Base-by-base conservation (phyloP, 768 basidiomycete genomes). In the Leucosporidium creatinivorum region DNA sequence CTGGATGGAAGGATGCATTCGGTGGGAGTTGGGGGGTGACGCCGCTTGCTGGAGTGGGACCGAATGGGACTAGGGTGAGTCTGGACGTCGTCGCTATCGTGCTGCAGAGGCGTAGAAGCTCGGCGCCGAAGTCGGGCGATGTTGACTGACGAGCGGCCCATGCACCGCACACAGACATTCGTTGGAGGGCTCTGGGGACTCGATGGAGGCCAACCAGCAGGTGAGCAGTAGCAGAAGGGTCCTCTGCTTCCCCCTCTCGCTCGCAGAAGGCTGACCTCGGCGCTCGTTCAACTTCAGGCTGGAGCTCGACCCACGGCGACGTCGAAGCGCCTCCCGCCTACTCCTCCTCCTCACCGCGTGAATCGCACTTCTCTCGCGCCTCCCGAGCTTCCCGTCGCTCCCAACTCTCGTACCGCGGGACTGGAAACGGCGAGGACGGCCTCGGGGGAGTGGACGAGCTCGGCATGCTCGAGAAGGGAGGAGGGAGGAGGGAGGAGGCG, bases 291-390 rank as follows among this genome's bases (percentile, higher is more conserved):
- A 63, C n/a, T n/a, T n/a, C n/a, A n/a, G 57, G 62, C 26, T 68
- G 52, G 52, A 33, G 33, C 33, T 44, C 39, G 2, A 12, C 33
- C 33, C 39, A 0, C 30, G 54, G 44, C 25, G n/a, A 25, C 49
- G 49, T 48, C 1, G 8, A 19, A 17, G 23, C n/a, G 4, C 25
- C 36, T 18, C n/a, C 49, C 18, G 21, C n/a, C 8, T n/a, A 10
- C n/a, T 47, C n/a, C 4, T 21, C 39, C 23, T 21, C 39, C 23
- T 49, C 36, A 2, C 62, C 57, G 30, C 70, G 67, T 49, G 61
- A 71, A 39, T 63, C 63, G 49, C 70, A 71, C 58, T 71, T 68
- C 28, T 68, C 67, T 2, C 57, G 64, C 0, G 66, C 65, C 28
- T 66, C 67, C 2, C 57, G 64, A 0, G 66, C 67, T 3, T 65